A percentile compares a stretch with the other conserved stretches of the same genome.
These are phyloP conservation scores for Microglena sp. DNA, from an alignment of 139 green algal species.

Conservation along the genomic window DNA sequence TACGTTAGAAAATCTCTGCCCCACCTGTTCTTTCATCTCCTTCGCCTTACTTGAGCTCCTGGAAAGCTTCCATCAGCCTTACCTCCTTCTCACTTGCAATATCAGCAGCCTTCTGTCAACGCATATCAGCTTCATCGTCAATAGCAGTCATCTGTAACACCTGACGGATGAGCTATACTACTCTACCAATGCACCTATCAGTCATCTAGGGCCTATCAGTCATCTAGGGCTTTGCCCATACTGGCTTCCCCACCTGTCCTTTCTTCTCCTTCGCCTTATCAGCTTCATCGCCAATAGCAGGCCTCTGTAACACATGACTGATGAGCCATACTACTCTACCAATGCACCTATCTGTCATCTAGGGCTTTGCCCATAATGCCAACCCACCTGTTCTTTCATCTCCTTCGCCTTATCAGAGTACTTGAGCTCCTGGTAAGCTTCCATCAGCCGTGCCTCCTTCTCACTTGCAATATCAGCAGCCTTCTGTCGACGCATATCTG, in stretches of 20 bases:
- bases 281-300: too few species aligned
- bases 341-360: too few species aligned
- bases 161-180: too few species aligned
- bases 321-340: too few species aligned
- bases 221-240: too few species aligned
- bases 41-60: conserved; percentile 56
- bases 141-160: conserved; percentile 23
- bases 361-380: not conserved
- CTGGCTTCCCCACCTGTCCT: too few species aligned
- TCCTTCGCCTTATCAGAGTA: conserved; percentile 37
- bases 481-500: conserved; percentile 41
- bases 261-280: too few species aligned
- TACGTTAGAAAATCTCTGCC: too few species aligned
- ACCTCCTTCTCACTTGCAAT: conserved; percentile 33
- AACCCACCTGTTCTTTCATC: conserved; percentile 54
- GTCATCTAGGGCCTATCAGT: too few species aligned
- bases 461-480: conserved; percentile 33
- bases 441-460: conserved; percentile 40
- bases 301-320: too few species aligned
- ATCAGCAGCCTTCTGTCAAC: conserved; percentile 40
- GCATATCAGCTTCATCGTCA: conserved; percentile 62
- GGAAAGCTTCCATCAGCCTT: conserved; percentile 51
- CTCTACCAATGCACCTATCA: too few species aligned
- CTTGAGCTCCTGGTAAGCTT: conserved; percentile 68
- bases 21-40: conserved; percentile 64